Base-by-base conservation (phyloP, 106 monocot species). In the Acanthochlamys bracteata region DNA sequence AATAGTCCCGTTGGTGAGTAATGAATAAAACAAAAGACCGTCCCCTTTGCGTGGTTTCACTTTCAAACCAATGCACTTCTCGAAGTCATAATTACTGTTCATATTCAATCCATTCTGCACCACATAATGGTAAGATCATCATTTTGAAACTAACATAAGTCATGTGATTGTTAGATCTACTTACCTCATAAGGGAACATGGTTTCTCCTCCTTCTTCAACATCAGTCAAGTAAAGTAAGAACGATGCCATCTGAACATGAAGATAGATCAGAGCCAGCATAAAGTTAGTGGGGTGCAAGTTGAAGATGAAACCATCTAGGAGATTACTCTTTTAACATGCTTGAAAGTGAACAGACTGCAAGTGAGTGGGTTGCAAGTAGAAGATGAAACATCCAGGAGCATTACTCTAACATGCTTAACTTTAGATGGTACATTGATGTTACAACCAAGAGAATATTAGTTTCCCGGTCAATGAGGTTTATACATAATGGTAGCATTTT, bases 131-230 rank as follows among this genome's bases (percentile, higher is more conserved):
- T 7, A 11, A 7, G 7, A 9, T 7, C 13, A 21, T n/a, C 7
- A 55, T 11, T 55, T 7, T 55, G 16, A 7, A 7, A 7, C 7
- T n/a, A 55, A 9, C 55, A 55, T 55, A 15, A 55, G 13, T 21
- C 46, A 12, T 58, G n/a, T n/a, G n/a, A n/a, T n/a, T n/a, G 43
- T 13, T 13, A 43, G 43, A 43, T 24, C 0, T 70, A 8, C 53
- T 47, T 71, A 79, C 82, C 84, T 98, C 96, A 81, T 63, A 98
- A 65, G 96, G 96, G 57, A 98, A 98, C 84, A 98, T 91, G 27
- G 96, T 98, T 83, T 98, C 96, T 46, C 96, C 96, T 20, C 96
- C 96, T 71, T 88, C 96, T 72, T 98, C 91, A 6, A 98, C 96
- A 75, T 98, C 88, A 20, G 96, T 73, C 55, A 98, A 57, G 69